Evolutionary conservation across 352 stramenopile genomes (phyloP), one percentile per base, ranked within the genome.

Genomic region (Globisporangium acanthophoron): DNA sequence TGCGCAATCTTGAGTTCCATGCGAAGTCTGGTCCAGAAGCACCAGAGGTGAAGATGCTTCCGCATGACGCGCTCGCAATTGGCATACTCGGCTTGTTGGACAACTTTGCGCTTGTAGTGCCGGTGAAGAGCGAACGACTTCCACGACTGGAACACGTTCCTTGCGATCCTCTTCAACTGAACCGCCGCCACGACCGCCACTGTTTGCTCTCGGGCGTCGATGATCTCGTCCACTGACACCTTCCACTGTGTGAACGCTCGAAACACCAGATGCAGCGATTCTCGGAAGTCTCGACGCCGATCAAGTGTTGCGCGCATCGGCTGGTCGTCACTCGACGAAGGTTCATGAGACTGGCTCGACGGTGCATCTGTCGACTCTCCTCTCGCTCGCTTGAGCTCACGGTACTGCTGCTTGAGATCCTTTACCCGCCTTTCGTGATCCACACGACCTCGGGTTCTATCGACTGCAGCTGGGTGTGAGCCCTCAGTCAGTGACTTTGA

Each of bases 191-290:
- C 18, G n/a, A 53, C 41, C 20, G 15, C 11, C 3, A 37, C 43
- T 20, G 47, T 27, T 39, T 6, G 27, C 5, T 18, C 33, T 57
- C 51, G 35, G 5, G 33, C 43, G 5, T 37, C 43, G 16, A 31
- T 24, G 41, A 54, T 31, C 16, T 37, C 44, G 4, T 54, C 51
- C 16, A 58, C 43, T 21, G 51, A 31, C 20, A 20, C 16, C 33
- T 58, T 64, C 58, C 58, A 64, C 3, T 40, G 51, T 18, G 33
- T 13, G 37, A 64, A 58, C 12, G 58, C 51, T 6, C 51, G 58
- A 48, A 58, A 64, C 16, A 58, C 16, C 24, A 64, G 33, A 43
- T 64, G 52, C 33, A 64, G 46, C 16, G 43, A 58, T 20, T 52
- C 51, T 43, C 58, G 27, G 20, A 58, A 64, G 16, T 45, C 43